These are phyloP conservation scores for Phyllostachys edulis DNA, from an alignment of 176 grass and related monocot genomes.

Conservation along the genomic window DNA sequence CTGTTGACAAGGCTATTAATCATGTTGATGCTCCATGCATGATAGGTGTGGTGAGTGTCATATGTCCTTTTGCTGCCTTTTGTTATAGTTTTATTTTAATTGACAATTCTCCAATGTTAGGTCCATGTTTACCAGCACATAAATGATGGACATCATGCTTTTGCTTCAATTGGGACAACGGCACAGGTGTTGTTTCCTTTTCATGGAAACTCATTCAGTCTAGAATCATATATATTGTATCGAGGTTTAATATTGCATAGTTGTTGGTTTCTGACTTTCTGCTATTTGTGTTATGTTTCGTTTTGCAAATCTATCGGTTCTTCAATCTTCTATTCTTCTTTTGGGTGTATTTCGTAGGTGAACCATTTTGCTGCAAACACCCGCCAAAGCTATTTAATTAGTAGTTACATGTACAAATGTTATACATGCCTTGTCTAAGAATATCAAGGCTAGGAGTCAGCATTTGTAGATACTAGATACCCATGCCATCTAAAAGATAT, in stretches of 20 bases:
- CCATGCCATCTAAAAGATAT: background rate
- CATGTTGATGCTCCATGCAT: constrained; percentile 69
- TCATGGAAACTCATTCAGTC: background rate
- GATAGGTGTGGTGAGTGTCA: constrained; percentile 85
- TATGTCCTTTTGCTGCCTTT: background rate
- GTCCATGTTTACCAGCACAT: constrained; percentile 50
- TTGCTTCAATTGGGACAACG: constrained; percentile 83
- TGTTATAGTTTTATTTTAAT: constrained; percentile 26
- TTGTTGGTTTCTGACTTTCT: background rate
- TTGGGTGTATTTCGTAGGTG: background rate
- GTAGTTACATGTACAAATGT: background rate
- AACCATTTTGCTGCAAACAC: background rate
- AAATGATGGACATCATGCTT: constrained; percentile 46
- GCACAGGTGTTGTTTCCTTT: constrained; percentile 63
- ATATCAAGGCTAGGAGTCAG: constrained; percentile 8
- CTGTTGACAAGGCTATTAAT: constrained; percentile 79
- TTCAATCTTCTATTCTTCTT: background rate
- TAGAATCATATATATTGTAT: background rate
- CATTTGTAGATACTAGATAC: background rate
- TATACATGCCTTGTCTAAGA: constrained; percentile 9
- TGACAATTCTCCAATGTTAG: constrained; percentile 42
- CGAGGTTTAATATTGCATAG: background rate
- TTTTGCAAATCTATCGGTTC: background rate
- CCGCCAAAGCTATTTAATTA: constrained; percentile 15
- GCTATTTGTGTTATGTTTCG: constrained; percentile 6